Evolutionary conservation across 148 eudicot species (phyloP), one percentile per base, ranked within the genome.

Genomic region (Rheum nobile): DNA sequence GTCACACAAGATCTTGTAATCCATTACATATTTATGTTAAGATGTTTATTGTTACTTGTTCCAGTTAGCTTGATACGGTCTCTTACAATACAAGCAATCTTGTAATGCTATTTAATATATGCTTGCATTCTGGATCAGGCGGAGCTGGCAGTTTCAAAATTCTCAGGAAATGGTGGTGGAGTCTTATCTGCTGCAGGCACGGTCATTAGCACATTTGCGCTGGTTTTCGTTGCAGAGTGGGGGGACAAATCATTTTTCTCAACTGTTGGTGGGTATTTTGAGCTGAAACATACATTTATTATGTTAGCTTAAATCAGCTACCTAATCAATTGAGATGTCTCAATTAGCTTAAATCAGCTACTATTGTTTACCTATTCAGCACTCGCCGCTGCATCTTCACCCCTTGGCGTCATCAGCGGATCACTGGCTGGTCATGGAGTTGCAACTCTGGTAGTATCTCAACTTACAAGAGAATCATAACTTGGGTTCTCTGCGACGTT

Each of bases 171-270:
- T 76, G 97, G 99, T 65, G 94, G 97, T 67, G 97, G 97, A 48
- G 85, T 92, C 72, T 79, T 96, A 83, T 87, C 99, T 34, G 81
- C 94, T 78, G 94, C 99, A 8, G 83, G 77, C 87, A 90, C 99
- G 28, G 84, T 89, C 78, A 44, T 85, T 31, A 90, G 97, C 81
- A 92, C 97, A 26, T 95, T 95, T 81, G 77, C 80, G 70, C 77
- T 95, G 72, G 98, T 91, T 76, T 95, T 95, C 76, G 97, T 96
- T 73, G 99, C 99, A 78, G 99, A 96, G 80, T 96, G 97, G 99
- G 99, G 99, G 52, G 99, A 95, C 81, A 95, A 95, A 82, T 95
- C 99, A 28, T 95, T 95, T 80, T 95, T 95, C 85, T 95, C 99
- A 71, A 95, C 99, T 48, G 88, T 95, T 74, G 99, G 99, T 92